These are phyloP conservation scores for Aureobasidium leucospermi DNA, from an alignment of 2,329 filamentous ascomycete species.

Conservation along the genomic window DNA sequence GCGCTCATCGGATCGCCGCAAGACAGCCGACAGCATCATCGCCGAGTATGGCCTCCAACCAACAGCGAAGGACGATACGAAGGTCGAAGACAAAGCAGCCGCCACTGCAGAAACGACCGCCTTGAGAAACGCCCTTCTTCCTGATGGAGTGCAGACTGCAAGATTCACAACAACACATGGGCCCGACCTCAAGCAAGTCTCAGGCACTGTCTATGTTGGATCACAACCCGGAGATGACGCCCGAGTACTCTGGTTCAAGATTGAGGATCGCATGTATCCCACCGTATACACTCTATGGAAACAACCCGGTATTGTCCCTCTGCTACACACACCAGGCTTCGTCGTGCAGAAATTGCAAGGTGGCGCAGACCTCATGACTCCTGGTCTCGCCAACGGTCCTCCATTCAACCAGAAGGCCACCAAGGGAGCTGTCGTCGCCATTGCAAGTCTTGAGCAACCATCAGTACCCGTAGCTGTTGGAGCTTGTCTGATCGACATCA, in stretches of 20 bases:
- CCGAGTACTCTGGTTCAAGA: conserved; percentile 57
- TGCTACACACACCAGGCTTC: conserved; percentile 56
- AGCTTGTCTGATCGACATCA: conserved; percentile 57
- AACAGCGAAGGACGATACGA: conserved; percentile 31
- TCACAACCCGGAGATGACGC: conserved; percentile 50
- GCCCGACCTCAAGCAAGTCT: conserved; percentile 53
- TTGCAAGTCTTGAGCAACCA: conserved; percentile 52
- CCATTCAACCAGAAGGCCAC: conserved; percentile 54
- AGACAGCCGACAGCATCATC: conserved; percentile 61
- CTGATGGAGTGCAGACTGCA: conserved; percentile 55
- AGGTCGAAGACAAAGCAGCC: conserved; percentile 37
- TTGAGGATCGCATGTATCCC: conserved; percentile 50
- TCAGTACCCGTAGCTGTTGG: conserved; percentile 59
- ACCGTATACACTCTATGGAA: conserved; percentile 61
- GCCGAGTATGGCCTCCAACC: conserved; percentile 50
- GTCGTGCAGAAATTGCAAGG: conserved; percentile 56
- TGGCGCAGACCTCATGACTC: conserved; percentile 63
- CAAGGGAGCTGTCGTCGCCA: conserved; percentile 55
- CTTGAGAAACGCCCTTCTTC: conserved; percentile 53
- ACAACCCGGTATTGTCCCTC: conserved; percentile 52
- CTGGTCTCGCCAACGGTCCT: conserved; percentile 56
- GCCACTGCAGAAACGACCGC: conserved; percentile 40
- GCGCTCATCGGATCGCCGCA: conserved; percentile 59
- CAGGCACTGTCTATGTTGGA: conserved; percentile 59
- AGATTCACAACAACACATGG: conserved; percentile 60